Evolutionary conservation across 306 rosid genomes (phyloP).

Genomic region (Acmispon strigosus): DNA sequence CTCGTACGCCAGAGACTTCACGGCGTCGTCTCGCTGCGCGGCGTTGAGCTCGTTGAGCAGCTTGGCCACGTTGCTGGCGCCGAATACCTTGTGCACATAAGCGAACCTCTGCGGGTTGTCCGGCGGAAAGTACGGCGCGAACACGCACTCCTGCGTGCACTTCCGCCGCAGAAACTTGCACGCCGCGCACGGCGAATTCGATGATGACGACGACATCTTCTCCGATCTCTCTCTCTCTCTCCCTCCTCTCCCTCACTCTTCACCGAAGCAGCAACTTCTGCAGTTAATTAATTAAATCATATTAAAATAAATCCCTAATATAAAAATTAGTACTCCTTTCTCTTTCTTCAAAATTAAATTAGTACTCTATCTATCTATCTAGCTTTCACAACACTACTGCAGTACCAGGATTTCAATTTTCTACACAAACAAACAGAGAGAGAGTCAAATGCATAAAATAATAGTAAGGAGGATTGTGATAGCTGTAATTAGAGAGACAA

Average conservation of each 20-base stretch:
- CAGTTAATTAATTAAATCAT: conserved; percentile 14
- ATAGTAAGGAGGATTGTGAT: background rate
- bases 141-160: conserved; percentile 91
- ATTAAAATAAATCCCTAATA: conserved; percentile 6
- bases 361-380: conserved; percentile 14
- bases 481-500: conserved; percentile 14
- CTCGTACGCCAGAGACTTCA: conserved; percentile 78
- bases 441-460: conserved; percentile 6
- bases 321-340: background rate
- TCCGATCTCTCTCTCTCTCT: background rate
- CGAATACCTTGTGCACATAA: conserved; percentile 85
- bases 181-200: conserved; percentile 91
- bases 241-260: background rate
- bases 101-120: conserved; percentile 79
- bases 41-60: conserved; percentile 71
- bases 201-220: conserved; percentile 41
- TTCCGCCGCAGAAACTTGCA: conserved; percentile 73
- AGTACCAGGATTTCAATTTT: conserved; percentile 14
- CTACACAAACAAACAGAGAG: conserved; percentile 16
- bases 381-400: background rate
- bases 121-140: conserved; percentile 94
- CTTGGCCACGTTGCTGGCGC: conserved; percentile 87
- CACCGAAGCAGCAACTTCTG: background rate
- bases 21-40: conserved; percentile 75
- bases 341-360: conserved; percentile 10